Evolutionary conservation across 352 stramenopile species (phyloP).

Genomic region (Globisporangium heterothallicum): DNA sequence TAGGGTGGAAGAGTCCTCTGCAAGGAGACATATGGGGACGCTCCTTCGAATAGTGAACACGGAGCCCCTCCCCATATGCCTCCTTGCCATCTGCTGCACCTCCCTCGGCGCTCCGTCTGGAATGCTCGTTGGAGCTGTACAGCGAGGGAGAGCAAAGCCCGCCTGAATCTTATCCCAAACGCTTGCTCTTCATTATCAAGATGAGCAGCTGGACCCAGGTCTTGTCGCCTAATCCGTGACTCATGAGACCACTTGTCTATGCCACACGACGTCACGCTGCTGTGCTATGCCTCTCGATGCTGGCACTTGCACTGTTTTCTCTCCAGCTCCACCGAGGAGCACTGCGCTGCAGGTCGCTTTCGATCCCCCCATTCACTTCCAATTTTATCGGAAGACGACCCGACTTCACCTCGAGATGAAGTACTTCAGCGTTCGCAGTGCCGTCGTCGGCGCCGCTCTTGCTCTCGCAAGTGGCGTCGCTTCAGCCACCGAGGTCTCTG

Average conservation of each 20-base stretch:
- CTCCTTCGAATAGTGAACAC: too few relatives aligned
- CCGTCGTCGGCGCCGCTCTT: background rate
- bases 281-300: background rate
- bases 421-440: constrained; percentile 1
- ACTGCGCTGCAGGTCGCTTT: background rate
- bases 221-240: background rate
- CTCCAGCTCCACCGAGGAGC: too few relatives aligned
- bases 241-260: background rate
- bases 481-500: constrained; percentile 5
- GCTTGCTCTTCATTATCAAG: too few relatives aligned
- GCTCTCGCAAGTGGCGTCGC: constrained; percentile 1
- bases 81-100: background rate
- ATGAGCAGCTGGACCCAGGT: background rate
- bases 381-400: background rate
- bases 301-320: too few relatives aligned
- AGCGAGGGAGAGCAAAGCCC: too few relatives aligned
- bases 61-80: background rate
- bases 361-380: background rate
- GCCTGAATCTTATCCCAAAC: too few relatives aligned
- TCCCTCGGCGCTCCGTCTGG: background rate
- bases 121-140: too few relatives aligned
- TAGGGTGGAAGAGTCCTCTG: too few relatives aligned
- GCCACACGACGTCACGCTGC: background rate
- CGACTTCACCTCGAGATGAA: constrained; percentile 1
- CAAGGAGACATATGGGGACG: too few relatives aligned